Conservation (phyloP, 495 filamentous ascomycete species). For the Xylaria nigripes region DNA sequence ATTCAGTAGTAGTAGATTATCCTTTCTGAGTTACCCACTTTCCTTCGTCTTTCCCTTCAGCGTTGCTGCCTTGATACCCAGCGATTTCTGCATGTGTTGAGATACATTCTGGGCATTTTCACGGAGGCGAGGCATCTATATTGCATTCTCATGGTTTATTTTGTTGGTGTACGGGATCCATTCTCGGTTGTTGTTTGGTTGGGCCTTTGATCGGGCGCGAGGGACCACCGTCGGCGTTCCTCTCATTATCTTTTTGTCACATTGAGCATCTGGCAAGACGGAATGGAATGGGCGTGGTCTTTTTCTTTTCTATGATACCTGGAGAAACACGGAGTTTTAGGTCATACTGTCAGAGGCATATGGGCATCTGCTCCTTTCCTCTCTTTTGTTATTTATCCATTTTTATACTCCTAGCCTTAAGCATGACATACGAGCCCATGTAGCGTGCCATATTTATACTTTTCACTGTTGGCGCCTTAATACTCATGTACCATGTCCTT, state of each 20-base stretch:
- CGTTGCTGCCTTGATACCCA: conserved; percentile 13
- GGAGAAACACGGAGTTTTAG: conserved; percentile 22
- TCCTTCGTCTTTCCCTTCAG: conserved; percentile 22
- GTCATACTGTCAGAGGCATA: conserved; percentile 10
- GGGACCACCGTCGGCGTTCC: conserved; percentile 4
- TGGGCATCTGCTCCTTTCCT: conserved; percentile 13
- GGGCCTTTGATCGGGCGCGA: neutral
- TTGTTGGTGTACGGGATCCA: conserved; percentile 2
- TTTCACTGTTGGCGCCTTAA: conserved; percentile 18
- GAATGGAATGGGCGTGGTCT: conserved; percentile 14
- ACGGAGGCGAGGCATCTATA: conserved; percentile 10
- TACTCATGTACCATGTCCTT: conserved; percentile 20
- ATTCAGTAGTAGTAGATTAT: neutral
- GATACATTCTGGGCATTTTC: conserved; percentile 20
- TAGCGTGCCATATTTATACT: conserved; percentile 14
- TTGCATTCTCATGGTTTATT: conserved; percentile 19
- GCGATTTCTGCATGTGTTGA: conserved; percentile 9
- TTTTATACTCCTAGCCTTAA: conserved; percentile 13
- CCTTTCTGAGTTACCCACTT: conserved; percentile 14
- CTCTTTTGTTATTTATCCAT: conserved; percentile 8
- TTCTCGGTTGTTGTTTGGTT: neutral
- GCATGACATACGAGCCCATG: conserved; percentile 17
- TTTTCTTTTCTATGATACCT: conserved; percentile 26
- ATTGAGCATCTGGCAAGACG: conserved; percentile 16
- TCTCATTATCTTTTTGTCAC: conserved; percentile 11